phyloP scores from a whole-genome alignment of 768 basidiomycete species.

The Termitomyces sp. region DNA sequence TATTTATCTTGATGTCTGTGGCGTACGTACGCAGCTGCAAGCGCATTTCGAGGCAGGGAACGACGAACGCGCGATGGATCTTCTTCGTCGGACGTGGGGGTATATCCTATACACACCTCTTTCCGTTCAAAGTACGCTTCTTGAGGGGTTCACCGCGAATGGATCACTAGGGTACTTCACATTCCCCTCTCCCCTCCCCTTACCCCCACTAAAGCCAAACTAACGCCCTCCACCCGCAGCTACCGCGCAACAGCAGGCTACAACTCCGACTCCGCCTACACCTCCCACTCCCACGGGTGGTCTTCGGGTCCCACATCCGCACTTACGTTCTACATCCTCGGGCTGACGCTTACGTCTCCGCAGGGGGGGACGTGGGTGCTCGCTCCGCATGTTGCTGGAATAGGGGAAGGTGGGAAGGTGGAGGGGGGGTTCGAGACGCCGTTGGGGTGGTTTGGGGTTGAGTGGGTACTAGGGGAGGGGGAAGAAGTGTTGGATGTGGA shows the following conservation, averaged over 20 bases:
- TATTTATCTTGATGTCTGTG: no score
- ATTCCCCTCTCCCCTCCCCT: not conserved
- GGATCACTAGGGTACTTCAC: conserved; percentile 44
- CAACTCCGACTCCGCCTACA: conserved; percentile 55
- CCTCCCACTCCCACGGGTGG: conserved; percentile 61
- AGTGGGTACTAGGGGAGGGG: conserved; percentile 28
- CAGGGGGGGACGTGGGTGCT: conserved; percentile 47
- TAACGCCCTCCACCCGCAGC: conserved; percentile 17
- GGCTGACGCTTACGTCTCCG: conserved; percentile 45
- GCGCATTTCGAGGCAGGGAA: conserved; percentile 56
- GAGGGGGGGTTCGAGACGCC: conserved; percentile 53
- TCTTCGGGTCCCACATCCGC: conserved; percentile 55
- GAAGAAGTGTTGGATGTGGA: conserved; percentile 13
- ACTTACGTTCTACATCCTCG: conserved; percentile 53
- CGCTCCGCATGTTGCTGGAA: conserved; percentile 37
- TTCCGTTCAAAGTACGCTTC: conserved; percentile 52
- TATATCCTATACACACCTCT: conserved; percentile 56
- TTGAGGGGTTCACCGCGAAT: conserved; percentile 58
- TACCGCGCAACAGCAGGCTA: conserved; percentile 54
- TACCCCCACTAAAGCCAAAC: not conserved
- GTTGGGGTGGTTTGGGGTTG: conserved; percentile 47
- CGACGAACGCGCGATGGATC: conserved; percentile 47
- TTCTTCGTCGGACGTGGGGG: conserved; percentile 54
- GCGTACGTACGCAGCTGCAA: conserved; percentile 41
- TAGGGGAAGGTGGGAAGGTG: conserved; percentile 39